Conservation (phyloP, 768 basidiomycete genomes). For the Solioccasus polychromus region DNA sequence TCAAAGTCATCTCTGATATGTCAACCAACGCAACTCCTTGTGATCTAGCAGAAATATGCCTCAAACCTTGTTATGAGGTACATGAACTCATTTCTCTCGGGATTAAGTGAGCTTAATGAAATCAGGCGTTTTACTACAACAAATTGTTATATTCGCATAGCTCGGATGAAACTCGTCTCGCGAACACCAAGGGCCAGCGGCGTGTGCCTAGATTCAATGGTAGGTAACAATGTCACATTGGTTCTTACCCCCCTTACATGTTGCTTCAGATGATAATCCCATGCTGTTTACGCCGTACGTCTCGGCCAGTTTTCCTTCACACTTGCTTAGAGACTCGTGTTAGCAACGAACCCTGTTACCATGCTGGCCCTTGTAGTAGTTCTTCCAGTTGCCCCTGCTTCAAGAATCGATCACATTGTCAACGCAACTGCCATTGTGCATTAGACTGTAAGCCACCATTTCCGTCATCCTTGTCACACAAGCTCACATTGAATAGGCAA, state of each 20-base stretch:
- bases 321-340: conserved; percentile 1
- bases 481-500: conserved; percentile 37
- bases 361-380: conserved; percentile 52
- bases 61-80: conserved; percentile 64
- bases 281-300: conserved; percentile 26
- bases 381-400: conserved; percentile 48
- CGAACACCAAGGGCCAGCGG: conserved; percentile 7
- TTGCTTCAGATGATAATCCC: conserved; percentile 15
- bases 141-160: conserved; percentile 7
- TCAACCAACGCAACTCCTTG: conserved; percentile 49
- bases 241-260: conserved; percentile 5
- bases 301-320: neutral
- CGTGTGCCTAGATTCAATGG: conserved; percentile 19
- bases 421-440: conserved; percentile 52
- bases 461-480: neutral
- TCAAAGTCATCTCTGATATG: conserved; percentile 41
- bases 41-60: conserved; percentile 51
- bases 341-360: conserved; percentile 52
- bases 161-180: neutral
- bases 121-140: conserved; percentile 24
- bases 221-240: conserved; percentile 2
- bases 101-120: conserved; percentile 2
- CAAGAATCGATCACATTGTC: conserved; percentile 50
- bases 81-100: neutral
- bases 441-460: conserved; percentile 43